Percentiles rank a stretch among this genome's conserved stretches.
These are phyloP conservation scores for Macrolepiota albuminosa DNA, from an alignment of 768 basidiomycete genomes.

Conservation along the genomic window DNA sequence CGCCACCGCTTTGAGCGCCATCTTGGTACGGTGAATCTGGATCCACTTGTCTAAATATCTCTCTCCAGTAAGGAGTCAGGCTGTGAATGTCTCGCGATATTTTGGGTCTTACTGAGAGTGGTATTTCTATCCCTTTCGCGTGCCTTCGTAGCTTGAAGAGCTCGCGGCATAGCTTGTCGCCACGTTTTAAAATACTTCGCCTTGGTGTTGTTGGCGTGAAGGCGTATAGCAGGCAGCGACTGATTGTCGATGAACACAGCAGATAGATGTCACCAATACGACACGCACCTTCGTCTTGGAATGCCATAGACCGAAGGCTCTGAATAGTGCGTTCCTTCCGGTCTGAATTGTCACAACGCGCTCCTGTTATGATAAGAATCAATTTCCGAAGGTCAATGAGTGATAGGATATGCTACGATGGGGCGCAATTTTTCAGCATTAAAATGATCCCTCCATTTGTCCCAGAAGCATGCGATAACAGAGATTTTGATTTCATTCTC, in stretches of 20 bases:
- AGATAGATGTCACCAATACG: neutral
- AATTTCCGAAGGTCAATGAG: neutral
- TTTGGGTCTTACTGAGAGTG: constrained; percentile 49
- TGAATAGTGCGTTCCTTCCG: constrained; percentile 56
- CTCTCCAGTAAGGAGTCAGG: constrained; percentile 29
- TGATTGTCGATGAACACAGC: constrained; percentile 21
- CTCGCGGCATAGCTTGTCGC: constrained; percentile 67
- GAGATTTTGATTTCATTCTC: constrained; percentile 58
- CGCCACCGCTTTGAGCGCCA: constrained; percentile 79
- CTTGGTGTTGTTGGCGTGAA: constrained; percentile 61
- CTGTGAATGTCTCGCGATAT: constrained; percentile 4
- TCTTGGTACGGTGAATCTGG: constrained; percentile 62
- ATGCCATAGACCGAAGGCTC: constrained; percentile 72
- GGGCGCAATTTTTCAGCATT: constrained; percentile 61
- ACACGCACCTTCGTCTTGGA: constrained; percentile 60
- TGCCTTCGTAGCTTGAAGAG: constrained; percentile 59
- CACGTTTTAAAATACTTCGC: constrained; percentile 59
- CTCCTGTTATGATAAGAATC: constrained; percentile 37
- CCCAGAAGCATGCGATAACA: constrained; percentile 58
- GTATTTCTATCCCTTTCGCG: constrained; percentile 51
- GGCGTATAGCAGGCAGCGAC: constrained; percentile 78
- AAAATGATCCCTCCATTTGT: constrained; percentile 75
- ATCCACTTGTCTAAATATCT: constrained; percentile 60
- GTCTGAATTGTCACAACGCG: constrained; percentile 52
- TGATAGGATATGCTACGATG: constrained; percentile 38